Evolutionary conservation across 2,329 filamentous ascomycete species (phyloP).

Genomic region (Claviceps purpurea): DNA sequence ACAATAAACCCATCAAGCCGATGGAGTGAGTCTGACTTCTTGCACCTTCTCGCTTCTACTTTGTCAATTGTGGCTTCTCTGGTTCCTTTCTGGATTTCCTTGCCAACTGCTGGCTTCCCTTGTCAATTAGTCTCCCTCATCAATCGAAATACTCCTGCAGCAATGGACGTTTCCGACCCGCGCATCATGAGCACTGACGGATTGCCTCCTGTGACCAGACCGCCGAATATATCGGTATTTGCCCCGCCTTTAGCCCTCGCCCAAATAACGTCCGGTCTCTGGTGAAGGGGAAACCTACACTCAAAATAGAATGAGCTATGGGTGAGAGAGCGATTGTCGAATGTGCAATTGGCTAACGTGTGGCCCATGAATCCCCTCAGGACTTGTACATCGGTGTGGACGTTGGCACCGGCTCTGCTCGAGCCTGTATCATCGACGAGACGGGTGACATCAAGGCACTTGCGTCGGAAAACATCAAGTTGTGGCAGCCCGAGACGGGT

Average conservation of each 20-base stretch:
- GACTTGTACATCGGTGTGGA: constrained; percentile 74
- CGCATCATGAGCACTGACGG: constrained; percentile 11
- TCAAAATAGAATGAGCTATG: not conserved
- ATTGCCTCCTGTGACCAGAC: constrained; percentile 17
- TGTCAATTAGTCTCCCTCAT: not conserved
- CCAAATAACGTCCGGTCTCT: not conserved
- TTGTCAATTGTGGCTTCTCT: not conserved
- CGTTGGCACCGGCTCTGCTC: constrained; percentile 88
- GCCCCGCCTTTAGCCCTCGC: not conserved
- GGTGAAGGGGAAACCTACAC: not conserved
- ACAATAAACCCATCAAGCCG: constrained; percentile 24
- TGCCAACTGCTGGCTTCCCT: not conserved
- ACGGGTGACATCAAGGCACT: constrained; percentile 75
- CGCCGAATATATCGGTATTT: constrained; percentile 19
- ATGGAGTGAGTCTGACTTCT: constrained; percentile 21
- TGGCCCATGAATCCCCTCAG: constrained; percentile 15
- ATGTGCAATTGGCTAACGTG: not conserved
- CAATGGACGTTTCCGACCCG: constrained; percentile 4
- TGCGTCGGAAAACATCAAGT: constrained; percentile 61
- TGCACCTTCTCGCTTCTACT: not conserved
- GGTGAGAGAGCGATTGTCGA: not conserved
- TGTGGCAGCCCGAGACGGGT: constrained; percentile 65
- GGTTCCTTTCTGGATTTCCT: not conserved
- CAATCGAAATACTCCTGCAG: not conserved
- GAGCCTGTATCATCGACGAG: constrained; percentile 89